Base-by-base conservation (phyloP, 1,139 yeast genomes). In the Yamadazyma epiphylla region DNA sequence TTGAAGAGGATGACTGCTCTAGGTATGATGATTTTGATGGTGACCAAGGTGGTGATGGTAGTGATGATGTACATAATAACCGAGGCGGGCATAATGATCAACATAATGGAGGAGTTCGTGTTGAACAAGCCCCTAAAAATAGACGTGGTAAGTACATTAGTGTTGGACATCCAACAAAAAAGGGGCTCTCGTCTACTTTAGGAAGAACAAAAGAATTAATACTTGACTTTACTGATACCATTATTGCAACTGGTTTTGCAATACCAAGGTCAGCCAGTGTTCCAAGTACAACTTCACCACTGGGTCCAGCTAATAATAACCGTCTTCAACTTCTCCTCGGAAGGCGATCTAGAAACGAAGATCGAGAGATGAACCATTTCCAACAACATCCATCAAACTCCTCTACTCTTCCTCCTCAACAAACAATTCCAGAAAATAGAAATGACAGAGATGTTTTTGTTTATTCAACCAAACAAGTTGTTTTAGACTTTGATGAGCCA, bases 171-270 rank as follows among this genome's bases (percentile, higher is more conserved):
- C 11, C 29, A 23, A 22, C 22, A 26, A 9, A 30, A 26, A 19
- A 32, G n/a, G 31, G 24, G n/a, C 23, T 45, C 5, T 9, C 30
- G 2, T 25, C 30, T 12, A 39, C 58, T 1, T 41, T 59, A 9
- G 50, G 42, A n/a, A 45, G 48, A 11, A 54, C 74, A 0, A 60
- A 63, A 15, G 52, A 60, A 20, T 55, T 64, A 1, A 51, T 77
- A 27, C 41, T 71, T 21, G 53, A 62, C 32, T 54, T 72, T 28
- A 73, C 83, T 0, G 83, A 77, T 51, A 65, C 62, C 19, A 61
- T 75, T 11, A 74, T 77, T 37, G 76, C 78, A n/a, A 72, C 75
- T 23, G 80, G 79, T 14, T 58, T 77, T 46, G 77, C 78, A n/a
- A 70, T 73, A 12, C 79, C 80, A 0, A 45, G 79, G 26, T 70